Evolutionary conservation across 83 land plant genomes (phyloP).

Genomic region (Thuja plicata): DNA sequence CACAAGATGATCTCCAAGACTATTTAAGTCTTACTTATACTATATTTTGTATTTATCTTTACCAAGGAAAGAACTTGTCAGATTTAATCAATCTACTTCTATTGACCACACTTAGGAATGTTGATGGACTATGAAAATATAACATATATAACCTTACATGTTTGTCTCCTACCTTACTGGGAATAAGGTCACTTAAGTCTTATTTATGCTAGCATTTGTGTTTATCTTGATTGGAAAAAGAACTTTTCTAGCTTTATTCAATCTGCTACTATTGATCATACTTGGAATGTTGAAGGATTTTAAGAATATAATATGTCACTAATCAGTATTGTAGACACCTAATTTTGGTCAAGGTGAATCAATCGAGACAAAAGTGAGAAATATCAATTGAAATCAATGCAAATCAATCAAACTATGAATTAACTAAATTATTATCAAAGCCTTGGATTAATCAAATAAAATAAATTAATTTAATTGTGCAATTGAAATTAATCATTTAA

Average conservation of each 20-base stretch:
- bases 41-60: neutral
- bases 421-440: no score
- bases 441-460: no score
- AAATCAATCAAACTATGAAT: no score
- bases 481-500: no score
- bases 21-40: no score
- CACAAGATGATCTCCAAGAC: no score
- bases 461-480: no score
- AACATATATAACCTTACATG: neutral
- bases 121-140: neutral
- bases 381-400: no score
- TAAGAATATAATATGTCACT: neutral
- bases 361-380: no score
- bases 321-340: no score
- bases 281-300: neutral
- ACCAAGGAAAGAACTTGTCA: neutral
- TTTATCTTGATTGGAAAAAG: neutral
- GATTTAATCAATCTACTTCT: neutral
- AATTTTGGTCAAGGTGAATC: no score
- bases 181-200: neutral
- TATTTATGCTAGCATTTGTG: neutral
- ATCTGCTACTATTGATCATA: neutral
- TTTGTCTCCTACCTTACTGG: neutral
- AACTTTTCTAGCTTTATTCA: neutral
- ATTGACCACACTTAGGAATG: neutral